Conservation (phyloP, 148 eudicot species). For the Silene conica region DNA sequence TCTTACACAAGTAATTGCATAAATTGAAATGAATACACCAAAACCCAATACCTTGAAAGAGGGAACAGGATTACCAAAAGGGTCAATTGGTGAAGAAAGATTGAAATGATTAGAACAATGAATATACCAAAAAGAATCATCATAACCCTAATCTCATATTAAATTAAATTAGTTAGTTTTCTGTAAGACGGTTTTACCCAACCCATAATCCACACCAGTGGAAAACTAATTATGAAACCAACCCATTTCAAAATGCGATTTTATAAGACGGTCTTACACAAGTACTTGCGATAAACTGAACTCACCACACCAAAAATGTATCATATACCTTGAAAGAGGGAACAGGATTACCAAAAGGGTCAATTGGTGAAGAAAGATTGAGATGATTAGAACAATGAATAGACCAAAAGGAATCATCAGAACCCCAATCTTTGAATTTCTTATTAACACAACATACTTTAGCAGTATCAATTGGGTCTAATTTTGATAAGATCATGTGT, state of each 20-base stretch:
- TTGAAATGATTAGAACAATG: not conserved
- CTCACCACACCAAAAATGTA: too few species aligned
- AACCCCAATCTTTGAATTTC: conserved; percentile 44
- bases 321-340: conserved; percentile 57
- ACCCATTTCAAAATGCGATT: too few species aligned
- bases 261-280: too few species aligned
- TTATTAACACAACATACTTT: conserved; percentile 40
- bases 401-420: conserved; percentile 68
- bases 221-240: too few species aligned
- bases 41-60: conserved; percentile 48
- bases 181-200: too few species aligned
- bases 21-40: not conserved
- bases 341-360: conserved; percentile 49
- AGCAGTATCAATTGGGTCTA: conserved; percentile 52
- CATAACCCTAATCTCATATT: too few species aligned
- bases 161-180: too few species aligned
- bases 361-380: conserved; percentile 46
- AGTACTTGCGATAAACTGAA: not conserved
- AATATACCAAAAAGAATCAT: conserved; percentile 31
- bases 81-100: conserved; percentile 54
- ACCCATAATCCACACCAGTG: too few species aligned
- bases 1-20: too few species aligned
- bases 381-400: conserved; percentile 49
- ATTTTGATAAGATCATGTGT: conserved; percentile 50
- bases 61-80: conserved; percentile 45